Evolutionary conservation across 2,329 filamentous ascomycete genomes (phyloP).

Genomic region (Aspergillus hiratsukae): DNA sequence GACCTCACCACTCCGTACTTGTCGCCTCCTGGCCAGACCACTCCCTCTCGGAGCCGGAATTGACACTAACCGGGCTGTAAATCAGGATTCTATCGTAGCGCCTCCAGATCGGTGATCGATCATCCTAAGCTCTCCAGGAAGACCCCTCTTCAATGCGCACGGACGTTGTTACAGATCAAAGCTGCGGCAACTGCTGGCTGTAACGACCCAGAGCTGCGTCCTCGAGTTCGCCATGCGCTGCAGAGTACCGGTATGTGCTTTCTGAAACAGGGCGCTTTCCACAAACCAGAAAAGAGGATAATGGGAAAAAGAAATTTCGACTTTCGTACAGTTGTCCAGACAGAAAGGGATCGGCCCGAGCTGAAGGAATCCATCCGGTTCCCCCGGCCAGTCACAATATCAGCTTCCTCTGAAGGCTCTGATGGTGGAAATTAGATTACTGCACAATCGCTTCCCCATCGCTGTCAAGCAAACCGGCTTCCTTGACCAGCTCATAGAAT

Average conservation of each 20-base stretch:
- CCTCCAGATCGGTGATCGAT: not conserved
- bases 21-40: not conserved
- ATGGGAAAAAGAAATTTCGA: not conserved
- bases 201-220: not conserved
- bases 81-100: not conserved
- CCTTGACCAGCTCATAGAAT: slow-evolving; percentile 87
- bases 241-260: not conserved
- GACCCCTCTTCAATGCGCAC: not conserved
- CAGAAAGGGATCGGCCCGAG: slow-evolving; percentile 4
- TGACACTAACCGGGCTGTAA: not conserved
- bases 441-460: slow-evolving; percentile 30
- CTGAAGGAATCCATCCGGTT: not conserved
- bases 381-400: slow-evolving; percentile 5
- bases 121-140: not conserved
- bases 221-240: not conserved
- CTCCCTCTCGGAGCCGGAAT: not conserved
- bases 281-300: not conserved
- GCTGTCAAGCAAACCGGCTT: slow-evolving; percentile 68
- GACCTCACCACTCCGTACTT: not conserved
- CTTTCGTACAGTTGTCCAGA: not conserved
- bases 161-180: not conserved
- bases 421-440: slow-evolving; percentile 2
- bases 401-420: not conserved
- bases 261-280: not conserved
- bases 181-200: not conserved